Conservation (phyloP, 2,329 filamentous ascomycete genomes). For the Tolypocladium endophyticum region DNA sequence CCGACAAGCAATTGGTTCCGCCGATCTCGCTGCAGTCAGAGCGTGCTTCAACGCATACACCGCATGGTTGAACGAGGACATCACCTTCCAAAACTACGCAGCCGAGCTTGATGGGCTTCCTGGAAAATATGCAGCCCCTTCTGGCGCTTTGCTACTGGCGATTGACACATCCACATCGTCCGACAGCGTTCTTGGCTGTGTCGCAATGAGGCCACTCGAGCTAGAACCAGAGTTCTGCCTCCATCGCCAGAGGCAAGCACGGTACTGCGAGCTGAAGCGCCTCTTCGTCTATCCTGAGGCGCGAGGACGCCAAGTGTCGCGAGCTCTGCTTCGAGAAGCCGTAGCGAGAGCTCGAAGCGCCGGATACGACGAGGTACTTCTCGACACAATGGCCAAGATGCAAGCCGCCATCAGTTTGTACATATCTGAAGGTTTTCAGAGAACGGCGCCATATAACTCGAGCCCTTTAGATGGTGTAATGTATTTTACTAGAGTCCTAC, state of each 20-base stretch:
- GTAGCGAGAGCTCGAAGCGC: conserved; percentile 4
- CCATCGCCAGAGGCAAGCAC: not conserved
- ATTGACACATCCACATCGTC: conserved; percentile 6
- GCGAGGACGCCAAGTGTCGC: conserved; percentile 12
- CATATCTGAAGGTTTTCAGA: conserved; percentile 12
- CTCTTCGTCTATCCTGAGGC: conserved; percentile 16
- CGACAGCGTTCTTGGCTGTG: conserved; percentile 11
- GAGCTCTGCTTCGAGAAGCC: conserved; percentile 9
- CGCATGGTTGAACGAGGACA: conserved; percentile 14
- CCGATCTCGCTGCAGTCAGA: conserved; percentile 9
- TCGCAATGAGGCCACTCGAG: conserved; percentile 12
- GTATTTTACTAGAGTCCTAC: conserved; percentile 8
- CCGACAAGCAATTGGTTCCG: conserved; percentile 9
- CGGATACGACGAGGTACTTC: conserved; percentile 12
- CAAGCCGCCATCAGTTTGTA: conserved; percentile 13
- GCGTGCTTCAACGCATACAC: conserved; percentile 14
- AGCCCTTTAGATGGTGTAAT: conserved; percentile 11
- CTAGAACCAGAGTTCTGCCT: conserved; percentile 5
- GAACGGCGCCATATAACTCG: conserved; percentile 9
- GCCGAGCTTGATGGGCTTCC: conserved; percentile 12
- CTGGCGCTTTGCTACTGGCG: conserved; percentile 13
- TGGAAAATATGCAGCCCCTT: conserved; percentile 14
- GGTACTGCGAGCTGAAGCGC: conserved; percentile 15
- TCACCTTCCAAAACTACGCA: conserved; percentile 15
- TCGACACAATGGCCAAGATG: conserved; percentile 15